Percentiles rank a stretch among this genome's conserved stretches.
These are phyloP conservation scores for Uncinocarpus reesii DNA, from an alignment of 2,329 filamentous ascomycete genomes.

Conservation along the genomic window DNA sequence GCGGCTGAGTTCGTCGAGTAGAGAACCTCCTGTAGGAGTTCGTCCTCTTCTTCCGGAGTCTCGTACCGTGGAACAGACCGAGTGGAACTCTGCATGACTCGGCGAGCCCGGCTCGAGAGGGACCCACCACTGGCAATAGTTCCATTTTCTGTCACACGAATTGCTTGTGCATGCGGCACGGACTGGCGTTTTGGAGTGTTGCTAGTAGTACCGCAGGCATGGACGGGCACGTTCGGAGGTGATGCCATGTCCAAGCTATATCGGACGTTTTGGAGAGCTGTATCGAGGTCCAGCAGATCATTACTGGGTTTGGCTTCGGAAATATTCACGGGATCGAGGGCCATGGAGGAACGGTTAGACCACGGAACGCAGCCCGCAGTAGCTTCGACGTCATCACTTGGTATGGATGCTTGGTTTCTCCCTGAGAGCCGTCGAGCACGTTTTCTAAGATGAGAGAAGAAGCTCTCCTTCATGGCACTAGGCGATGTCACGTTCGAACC, in stretches of 20 bases:
- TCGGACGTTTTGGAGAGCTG: conserved; percentile 50
- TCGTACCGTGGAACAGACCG: conserved; percentile 79
- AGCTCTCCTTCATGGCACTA: conserved; percentile 69
- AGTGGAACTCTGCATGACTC: conserved; percentile 58
- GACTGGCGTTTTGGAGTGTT: conserved; percentile 29
- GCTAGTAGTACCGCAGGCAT: conserved; percentile 24
- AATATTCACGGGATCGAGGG: conserved; percentile 52
- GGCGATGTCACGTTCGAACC: conserved; percentile 65
- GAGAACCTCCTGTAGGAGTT: conserved; percentile 82
- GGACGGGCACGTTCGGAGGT: conserved; percentile 31
- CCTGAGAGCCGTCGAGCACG: conserved; percentile 86
- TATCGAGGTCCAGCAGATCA: conserved; percentile 51
- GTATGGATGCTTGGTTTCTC: conserved; percentile 72
- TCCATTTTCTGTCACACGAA: conserved; percentile 11
- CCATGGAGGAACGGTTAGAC: conserved; percentile 76
- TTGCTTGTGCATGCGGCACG: conserved; percentile 25
- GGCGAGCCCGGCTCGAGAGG: conserved; percentile 60
- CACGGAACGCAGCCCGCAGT: conserved; percentile 85
- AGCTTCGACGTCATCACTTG: conserved; percentile 81
- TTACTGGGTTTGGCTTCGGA: conserved; percentile 32
- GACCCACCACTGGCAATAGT: conserved; percentile 17
- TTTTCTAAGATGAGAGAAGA: conserved; percentile 95
- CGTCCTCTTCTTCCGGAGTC: conserved; percentile 90
- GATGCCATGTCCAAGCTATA: conserved; percentile 44
- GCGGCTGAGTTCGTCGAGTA: conserved; percentile 66